Evolutionary conservation across 2,329 filamentous ascomycete species (phyloP), one percentile per base, ranked within the genome.

Genomic region (Blastomyces gilchristii): DNA sequence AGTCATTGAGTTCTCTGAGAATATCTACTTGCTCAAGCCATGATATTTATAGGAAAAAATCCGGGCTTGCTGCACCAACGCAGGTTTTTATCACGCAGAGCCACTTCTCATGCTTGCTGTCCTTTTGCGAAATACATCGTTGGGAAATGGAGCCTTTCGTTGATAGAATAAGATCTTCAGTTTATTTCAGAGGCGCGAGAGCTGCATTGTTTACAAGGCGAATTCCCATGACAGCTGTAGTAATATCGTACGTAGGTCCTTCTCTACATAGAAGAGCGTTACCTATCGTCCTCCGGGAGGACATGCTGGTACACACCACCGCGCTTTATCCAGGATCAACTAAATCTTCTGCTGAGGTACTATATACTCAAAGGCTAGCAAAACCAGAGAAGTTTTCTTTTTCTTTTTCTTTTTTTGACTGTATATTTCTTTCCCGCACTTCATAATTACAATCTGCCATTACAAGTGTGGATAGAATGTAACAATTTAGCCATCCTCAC

Each of bases 381-480:
- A 25, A 22, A 43, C 14, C 41, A n/a, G 41, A 11, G 25, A 8
- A n/a, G 18, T 41, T 57, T 22, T 22, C n/a, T 22, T 22, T 22
- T 22, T 22, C n/a, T 22, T 22, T 22, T 22, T 22, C n/a, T 11
- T 34, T 4, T 37, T n/a, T n/a, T 57, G 7, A 57, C n/a, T 22
- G 12, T 57, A 37, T 34, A 56, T 8, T 31, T 53, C 6, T 49
- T 53, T 28, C 25, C 25, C 28, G 16, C 52, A 2, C 2, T 28
- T 34, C 28, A 34, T 16, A 57, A 39, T 12, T 57, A 57, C 34
- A 22, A 37, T 25, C 34, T 56, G 53, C 28, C 41, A 57, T 37
- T 39, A 57, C 53, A 57, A 57, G n/a, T 18, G 31, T 25, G 53
- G 53, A 57, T 57, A 41, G 18, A 57, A 57, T 41, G 25, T 34